Conservation (phyloP, 2,329 filamentous ascomycete genomes). For the Elsinoe fawcettii region DNA sequence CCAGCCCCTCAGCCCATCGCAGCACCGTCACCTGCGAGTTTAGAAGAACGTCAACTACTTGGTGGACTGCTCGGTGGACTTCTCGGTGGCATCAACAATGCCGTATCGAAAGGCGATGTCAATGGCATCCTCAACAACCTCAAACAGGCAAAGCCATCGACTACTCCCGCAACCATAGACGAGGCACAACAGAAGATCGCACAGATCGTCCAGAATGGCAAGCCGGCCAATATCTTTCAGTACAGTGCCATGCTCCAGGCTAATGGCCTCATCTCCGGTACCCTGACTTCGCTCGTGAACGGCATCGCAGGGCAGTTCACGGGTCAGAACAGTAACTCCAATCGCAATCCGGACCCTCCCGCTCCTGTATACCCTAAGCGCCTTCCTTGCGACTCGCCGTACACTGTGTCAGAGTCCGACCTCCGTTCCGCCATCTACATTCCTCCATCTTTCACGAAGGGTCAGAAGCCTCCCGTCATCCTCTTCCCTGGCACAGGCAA, state of each 20-base stretch:
- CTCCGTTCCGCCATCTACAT: slow-evolving; percentile 49
- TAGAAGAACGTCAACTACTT: slow-evolving; percentile 16
- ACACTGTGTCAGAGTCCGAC: slow-evolving; percentile 39
- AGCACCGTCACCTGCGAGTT: not conserved
- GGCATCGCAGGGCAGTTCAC: slow-evolving; percentile 22
- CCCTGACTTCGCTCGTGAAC: slow-evolving; percentile 18
- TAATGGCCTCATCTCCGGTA: slow-evolving; percentile 26
- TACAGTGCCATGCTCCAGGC: slow-evolving; percentile 23
- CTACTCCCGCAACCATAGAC: slow-evolving; percentile 22
- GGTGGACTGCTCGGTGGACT: slow-evolving; percentile 16
- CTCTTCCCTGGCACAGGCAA: slow-evolving; percentile 48
- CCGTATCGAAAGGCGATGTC: slow-evolving; percentile 11
- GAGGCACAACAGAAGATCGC: slow-evolving; percentile 19
- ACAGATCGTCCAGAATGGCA: slow-evolving; percentile 18
- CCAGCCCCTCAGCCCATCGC: slow-evolving; percentile 15
- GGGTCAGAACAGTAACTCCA: slow-evolving; percentile 24
- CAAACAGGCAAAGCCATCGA: slow-evolving; percentile 22
- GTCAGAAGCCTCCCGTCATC: slow-evolving; percentile 42
- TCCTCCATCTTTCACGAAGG: slow-evolving; percentile 42
- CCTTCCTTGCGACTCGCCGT: slow-evolving; percentile 39
- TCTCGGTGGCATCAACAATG: slow-evolving; percentile 14
- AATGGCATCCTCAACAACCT: slow-evolving; percentile 18
- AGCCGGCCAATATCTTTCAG: slow-evolving; percentile 25
- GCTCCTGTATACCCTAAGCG: slow-evolving; percentile 33
- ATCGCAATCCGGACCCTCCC: slow-evolving; percentile 24